These are phyloP conservation scores for Abortiporus biennis DNA, from an alignment of 1,284 basidiomycete species.

Conservation along the genomic window DNA sequence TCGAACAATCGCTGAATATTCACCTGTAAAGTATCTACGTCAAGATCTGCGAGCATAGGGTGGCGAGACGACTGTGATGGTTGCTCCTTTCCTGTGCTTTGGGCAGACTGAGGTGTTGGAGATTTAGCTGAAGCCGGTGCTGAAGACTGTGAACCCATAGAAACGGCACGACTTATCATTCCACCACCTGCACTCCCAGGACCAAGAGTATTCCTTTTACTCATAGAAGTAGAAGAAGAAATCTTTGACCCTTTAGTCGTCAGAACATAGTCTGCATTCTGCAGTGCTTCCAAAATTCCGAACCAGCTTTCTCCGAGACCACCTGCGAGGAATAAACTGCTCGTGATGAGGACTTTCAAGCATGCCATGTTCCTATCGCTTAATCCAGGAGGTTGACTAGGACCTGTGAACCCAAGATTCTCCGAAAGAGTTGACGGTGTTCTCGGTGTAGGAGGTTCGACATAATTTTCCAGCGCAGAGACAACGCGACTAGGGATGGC, in stretches of 20 bases:
- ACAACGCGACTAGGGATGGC: constrained; percentile 87
- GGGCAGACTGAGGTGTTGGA: constrained; percentile 5
- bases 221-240: constrained; percentile 21
- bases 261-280: constrained; percentile 90
- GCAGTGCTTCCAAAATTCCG: constrained; percentile 81
- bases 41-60: constrained; percentile 67
- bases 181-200: constrained; percentile 21
- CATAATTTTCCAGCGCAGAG: constrained; percentile 71
- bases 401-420: constrained; percentile 56
- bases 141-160: constrained; percentile 25
- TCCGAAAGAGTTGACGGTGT: constrained; percentile 61
- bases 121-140: constrained; percentile 8
- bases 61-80: constrained; percentile 31
- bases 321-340: constrained; percentile 78
- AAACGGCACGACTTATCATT: constrained; percentile 30
- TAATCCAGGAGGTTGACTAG: constrained; percentile 61
- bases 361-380: constrained; percentile 90
- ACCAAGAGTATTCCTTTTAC: constrained; percentile 29
- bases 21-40: constrained; percentile 64
- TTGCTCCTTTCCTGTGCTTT: constrained; percentile 7
- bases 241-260: constrained; percentile 44
- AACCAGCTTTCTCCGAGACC: constrained; percentile 89
- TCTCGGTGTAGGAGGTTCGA: constrained; percentile 61
- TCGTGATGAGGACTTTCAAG: constrained; percentile 76
- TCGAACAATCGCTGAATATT: constrained; percentile 83